Evolutionary conservation across 192 early-diverging fungal genomes (phyloP).

Genomic region (Powellomyces hirtus): DNA sequence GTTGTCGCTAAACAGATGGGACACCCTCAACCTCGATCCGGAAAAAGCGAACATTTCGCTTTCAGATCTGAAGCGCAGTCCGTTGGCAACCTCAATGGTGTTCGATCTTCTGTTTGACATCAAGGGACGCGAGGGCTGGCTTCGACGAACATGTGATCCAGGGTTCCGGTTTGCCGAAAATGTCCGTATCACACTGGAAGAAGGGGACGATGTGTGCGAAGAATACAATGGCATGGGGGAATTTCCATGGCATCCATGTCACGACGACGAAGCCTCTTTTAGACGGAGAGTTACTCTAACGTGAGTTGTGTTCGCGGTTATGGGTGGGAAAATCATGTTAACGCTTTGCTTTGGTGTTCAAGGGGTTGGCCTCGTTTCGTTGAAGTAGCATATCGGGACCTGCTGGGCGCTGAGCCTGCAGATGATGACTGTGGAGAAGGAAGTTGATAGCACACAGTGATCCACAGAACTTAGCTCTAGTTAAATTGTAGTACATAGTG

Average conservation of each 20-base stretch:
- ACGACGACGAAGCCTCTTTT: background rate
- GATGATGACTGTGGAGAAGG: background rate
- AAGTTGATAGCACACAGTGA: too few relatives aligned
- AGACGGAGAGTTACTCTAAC: background rate
- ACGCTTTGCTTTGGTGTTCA: background rate
- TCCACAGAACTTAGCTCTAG: too few relatives aligned
- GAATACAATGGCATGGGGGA: constrained; percentile 2
- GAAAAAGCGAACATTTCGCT: constrained; percentile 41
- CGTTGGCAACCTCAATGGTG: constrained; percentile 37
- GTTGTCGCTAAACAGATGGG: background rate
- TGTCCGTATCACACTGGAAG: constrained; percentile 24
- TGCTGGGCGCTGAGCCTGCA: background rate
- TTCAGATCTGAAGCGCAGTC: constrained; percentile 41
- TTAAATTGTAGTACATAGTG: too few relatives aligned
- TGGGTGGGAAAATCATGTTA: background rate
- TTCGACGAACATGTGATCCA: constrained; percentile 48
- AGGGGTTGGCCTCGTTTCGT: constrained; percentile 18
- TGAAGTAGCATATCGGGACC: constrained; percentile 13
- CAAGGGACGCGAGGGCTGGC: constrained; percentile 44
- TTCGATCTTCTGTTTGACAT: constrained; percentile 61
- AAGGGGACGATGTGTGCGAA: background rate
- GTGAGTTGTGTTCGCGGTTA: background rate
- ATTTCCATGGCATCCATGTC: background rate
- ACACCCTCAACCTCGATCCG: constrained; percentile 33
- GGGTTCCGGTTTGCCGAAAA: constrained; percentile 51